Conservation (phyloP, 441 rosid species). For the Viola pubescens region DNA sequence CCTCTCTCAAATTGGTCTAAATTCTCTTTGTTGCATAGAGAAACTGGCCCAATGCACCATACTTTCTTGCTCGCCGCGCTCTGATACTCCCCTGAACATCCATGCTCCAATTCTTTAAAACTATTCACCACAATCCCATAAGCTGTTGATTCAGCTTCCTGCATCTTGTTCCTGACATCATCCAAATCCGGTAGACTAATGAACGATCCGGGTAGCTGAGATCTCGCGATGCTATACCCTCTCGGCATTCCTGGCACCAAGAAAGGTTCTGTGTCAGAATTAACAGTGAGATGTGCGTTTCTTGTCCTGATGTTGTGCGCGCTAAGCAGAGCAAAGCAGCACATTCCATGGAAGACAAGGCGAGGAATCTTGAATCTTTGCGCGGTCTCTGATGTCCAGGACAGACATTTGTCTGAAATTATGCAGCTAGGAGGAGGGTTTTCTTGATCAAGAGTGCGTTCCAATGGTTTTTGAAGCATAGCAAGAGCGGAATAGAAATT, state of each 20-base stretch:
- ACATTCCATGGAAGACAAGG: conserved; percentile 33
- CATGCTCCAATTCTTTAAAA: conserved; percentile 27
- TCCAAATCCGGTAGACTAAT: conserved; percentile 15
- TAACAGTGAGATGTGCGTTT: conserved; percentile 13
- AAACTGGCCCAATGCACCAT: conserved; percentile 36
- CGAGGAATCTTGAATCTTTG: conserved; percentile 21
- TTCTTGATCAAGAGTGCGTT: conserved; percentile 6
- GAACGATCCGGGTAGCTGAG: conserved; percentile 27
- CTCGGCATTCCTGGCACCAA: conserved; percentile 20
- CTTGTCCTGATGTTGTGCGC: conserved; percentile 9
- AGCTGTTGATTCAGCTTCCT: conserved; percentile 21
- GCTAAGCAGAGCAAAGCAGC: conserved; percentile 17
- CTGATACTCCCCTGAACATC: conserved; percentile 15
- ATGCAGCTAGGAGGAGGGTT: conserved; percentile 22
- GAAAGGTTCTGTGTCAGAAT: conserved; percentile 19
- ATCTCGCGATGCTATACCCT: conserved; percentile 26
- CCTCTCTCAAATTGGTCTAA: no score
- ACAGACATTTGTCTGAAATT: conserved; percentile 22
- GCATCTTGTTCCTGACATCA: conserved; percentile 20
- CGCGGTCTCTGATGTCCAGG: conserved; percentile 19
- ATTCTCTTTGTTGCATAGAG: conserved; percentile 24
- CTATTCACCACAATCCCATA: conserved; percentile 31
- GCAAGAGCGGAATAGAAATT: conserved; percentile 18
- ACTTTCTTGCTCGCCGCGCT: conserved; percentile 23
- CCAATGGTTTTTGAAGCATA: conserved; percentile 21